Evolutionary conservation across 2,329 filamentous ascomycete genomes (phyloP).

Genomic region (Amauroascus niger): DNA sequence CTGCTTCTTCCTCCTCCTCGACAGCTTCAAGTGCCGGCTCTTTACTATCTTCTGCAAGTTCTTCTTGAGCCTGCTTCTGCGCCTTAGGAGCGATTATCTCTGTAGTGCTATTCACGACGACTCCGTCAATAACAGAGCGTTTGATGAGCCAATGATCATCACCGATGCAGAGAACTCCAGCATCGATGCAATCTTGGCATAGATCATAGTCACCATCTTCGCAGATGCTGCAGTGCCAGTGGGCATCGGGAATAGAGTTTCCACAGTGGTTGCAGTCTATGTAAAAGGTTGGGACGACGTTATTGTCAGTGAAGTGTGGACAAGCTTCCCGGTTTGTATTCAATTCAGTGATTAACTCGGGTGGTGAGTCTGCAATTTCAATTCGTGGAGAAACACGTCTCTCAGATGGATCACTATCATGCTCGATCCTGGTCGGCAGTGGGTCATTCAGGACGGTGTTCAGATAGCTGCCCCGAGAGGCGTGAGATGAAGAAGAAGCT

Average conservation of each 20-base stretch:
- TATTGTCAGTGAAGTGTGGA: conserved; percentile 19
- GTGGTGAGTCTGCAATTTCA: not conserved
- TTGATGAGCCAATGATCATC: conserved; percentile 90
- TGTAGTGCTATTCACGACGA: conserved; percentile 74
- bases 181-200: conserved; percentile 67
- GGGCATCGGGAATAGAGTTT: conserved; percentile 62
- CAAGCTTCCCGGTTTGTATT: conserved; percentile 11
- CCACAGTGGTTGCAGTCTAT: conserved; percentile 94
- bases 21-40: conserved; percentile 12
- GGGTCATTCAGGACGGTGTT: conserved; percentile 15
- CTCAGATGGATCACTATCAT: not conserved
- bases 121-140: conserved; percentile 67
- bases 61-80: conserved; percentile 15
- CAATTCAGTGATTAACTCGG: not conserved
- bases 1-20: conserved; percentile 4
- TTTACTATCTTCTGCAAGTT: conserved; percentile 23
- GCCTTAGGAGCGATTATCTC: conserved; percentile 57
- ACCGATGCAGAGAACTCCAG: conserved; percentile 66
- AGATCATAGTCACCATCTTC: conserved; percentile 92
- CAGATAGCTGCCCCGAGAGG: conserved; percentile 16
- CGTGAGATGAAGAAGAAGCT: conserved; percentile 6
- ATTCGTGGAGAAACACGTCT: not conserved
- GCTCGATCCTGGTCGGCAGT: not conserved
- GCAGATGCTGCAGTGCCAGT: conserved; percentile 92
- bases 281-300: conserved; percentile 50